Evolutionary conservation across 129 eudicot species (phyloP).

Genomic region (Flaveria robusta): DNA sequence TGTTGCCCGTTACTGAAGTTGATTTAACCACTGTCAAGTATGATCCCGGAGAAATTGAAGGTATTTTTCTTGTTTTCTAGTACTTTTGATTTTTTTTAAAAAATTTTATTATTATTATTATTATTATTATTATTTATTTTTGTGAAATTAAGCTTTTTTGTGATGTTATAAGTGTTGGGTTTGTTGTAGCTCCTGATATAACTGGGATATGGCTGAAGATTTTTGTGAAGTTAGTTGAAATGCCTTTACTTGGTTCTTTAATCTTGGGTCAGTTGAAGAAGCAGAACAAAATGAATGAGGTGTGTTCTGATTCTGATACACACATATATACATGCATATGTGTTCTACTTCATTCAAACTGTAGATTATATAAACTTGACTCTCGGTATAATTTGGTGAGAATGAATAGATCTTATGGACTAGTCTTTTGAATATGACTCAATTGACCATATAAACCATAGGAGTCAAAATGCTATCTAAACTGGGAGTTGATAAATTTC

Average conservation of each 20-base stretch:
- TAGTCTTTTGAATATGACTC: background rate
- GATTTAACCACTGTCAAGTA: slow-evolving; percentile 58
- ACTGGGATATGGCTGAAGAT: slow-evolving; percentile 55
- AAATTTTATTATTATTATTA: too few species aligned
- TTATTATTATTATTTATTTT: too few species aligned
- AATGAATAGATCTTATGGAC: background rate
- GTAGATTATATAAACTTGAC: background rate
- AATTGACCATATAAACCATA: slow-evolving; percentile 16
- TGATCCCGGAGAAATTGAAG: slow-evolving; percentile 51
- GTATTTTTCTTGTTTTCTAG: slow-evolving; percentile 16
- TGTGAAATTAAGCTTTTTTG: slow-evolving; percentile 6
- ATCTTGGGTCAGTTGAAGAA: slow-evolving; percentile 60
- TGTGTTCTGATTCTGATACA: slow-evolving; percentile 18
- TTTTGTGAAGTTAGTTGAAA: slow-evolving; percentile 55
- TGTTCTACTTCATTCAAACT: background rate
- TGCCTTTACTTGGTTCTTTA: slow-evolving; percentile 61
- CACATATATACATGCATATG: background rate
- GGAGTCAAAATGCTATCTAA: background rate
- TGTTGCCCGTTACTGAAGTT: slow-evolving; percentile 74
- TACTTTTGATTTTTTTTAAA: too few species aligned
- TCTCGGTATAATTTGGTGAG: background rate
- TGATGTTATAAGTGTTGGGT: slow-evolving; percentile 19
- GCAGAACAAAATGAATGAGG: slow-evolving; percentile 70
- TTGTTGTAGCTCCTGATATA: slow-evolving; percentile 71
- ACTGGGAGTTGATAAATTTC: slow-evolving; percentile 19